phyloP scores from a whole-genome alignment of 495 filamentous ascomycete species.

The Tuber indicum region DNA sequence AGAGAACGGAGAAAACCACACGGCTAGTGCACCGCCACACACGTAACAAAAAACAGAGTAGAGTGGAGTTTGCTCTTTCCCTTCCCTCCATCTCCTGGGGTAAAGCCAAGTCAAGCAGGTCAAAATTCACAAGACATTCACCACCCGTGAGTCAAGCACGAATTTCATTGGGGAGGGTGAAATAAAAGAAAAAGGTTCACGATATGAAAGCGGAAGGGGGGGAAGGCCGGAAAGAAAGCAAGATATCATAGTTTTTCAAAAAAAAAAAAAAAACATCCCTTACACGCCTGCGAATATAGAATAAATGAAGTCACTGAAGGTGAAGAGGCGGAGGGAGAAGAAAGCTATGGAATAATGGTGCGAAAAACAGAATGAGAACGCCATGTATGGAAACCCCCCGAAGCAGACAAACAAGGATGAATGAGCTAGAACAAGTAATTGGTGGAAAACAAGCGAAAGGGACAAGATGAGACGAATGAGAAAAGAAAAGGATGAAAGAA shows the following conservation, averaged over 20 bases:
- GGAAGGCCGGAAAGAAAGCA: neutral
- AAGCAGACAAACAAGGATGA: neutral
- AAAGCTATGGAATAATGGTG: neutral
- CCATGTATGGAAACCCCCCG: conserved; percentile 3
- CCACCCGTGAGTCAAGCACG: neutral
- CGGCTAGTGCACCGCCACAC: neutral
- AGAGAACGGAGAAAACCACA: neutral
- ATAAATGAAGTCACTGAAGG: neutral
- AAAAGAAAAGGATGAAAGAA: neutral
- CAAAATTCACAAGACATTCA: neutral
- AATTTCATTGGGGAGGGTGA: neutral
- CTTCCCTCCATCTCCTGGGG: neutral
- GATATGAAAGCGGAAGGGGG: neutral
- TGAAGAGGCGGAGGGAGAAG: neutral
- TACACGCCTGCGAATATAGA: neutral
- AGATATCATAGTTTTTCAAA: neutral
- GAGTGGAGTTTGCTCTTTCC: neutral
- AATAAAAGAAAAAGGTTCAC: neutral
- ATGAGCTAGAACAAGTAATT: neutral
- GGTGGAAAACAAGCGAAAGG: neutral
- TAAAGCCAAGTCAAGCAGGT: neutral
- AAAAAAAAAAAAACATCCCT: neutral
- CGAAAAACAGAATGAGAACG: neutral
- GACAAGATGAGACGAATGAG: neutral
- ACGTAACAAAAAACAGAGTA: neutral